Base-by-base conservation (phyloP, 768 basidiomycete genomes). In the Phlebiopsis flavidoalba region DNA sequence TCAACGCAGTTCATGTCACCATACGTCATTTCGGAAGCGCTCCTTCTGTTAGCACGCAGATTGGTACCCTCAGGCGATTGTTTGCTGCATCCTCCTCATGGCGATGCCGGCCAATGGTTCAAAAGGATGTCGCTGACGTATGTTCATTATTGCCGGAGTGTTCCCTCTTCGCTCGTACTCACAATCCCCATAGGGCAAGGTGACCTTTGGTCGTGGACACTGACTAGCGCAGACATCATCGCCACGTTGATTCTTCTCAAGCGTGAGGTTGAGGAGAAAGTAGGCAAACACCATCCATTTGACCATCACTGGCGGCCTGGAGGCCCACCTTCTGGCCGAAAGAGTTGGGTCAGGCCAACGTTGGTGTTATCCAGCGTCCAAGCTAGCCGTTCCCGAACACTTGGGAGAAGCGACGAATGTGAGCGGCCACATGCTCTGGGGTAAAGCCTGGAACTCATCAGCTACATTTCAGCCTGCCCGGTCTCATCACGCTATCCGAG, bases 161-260 rank as follows among this genome's bases (percentile, higher is more conserved):
- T 14, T 12, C 0, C 3, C 26, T 31, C 6, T 31, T 31, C 26
- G 14, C 24, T 17, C 63, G 59, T 15, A 62, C 40, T 43, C 17
- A 36, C 17, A 26, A 31, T 48, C 3, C n/a, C 4, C 15, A 5
- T 58, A 88, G 80, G 87, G 89, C 12, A 62, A 73, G 19, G 69
- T 87, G 0, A 83, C 88, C 0, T 74, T n/a, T 95, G 17, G 88
- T 92, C 1, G 71, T 93, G 19, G 73, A 81, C 1, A 86, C 84
- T 14, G 77, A 87, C n/a, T 60, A 89, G 80, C 65, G 89, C 89
- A 8, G 92, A 94, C 70, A 77, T 87, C 55, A 93, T 94, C 69
- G 83, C 88, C 0, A 81, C 84, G 0, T 72, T 94, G 14, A 73
- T 95, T 45, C 66, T 63, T 4, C 80, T 94, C 61, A 88, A 86